Evolutionary conservation across 257 asterid species (phyloP).

Genomic region (Plantago major): DNA sequence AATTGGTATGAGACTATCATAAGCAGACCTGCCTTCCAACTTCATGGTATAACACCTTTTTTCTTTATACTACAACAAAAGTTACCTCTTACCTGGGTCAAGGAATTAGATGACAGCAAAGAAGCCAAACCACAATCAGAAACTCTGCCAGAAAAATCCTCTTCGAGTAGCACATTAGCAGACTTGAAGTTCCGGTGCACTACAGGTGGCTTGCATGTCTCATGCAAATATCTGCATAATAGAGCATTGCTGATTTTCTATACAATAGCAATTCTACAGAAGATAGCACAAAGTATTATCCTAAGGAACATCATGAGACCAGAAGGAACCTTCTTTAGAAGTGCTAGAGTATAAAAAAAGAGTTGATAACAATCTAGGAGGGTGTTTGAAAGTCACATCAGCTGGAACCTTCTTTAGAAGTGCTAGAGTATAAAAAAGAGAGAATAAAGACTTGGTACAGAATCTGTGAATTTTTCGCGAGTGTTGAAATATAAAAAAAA

Average conservation of each 20-base stretch:
- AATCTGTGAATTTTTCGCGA: background rate
- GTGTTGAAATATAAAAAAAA: background rate
- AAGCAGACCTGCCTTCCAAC: too few relatives aligned
- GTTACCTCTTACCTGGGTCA: constrained; percentile 63
- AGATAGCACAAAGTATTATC: background rate
- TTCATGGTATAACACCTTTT: background rate
- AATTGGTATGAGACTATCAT: too few relatives aligned
- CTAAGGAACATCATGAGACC: background rate
- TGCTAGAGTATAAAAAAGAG: background rate
- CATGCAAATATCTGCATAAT: constrained; percentile 78
- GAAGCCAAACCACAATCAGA: constrained; percentile 84
- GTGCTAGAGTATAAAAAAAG: background rate
- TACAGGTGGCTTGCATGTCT: constrained; percentile 60
- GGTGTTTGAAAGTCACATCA: background rate
- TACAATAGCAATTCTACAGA: background rate
- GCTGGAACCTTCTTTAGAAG: background rate
- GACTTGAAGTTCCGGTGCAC: constrained; percentile 80
- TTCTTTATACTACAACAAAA: constrained; percentile 10
- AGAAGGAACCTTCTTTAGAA: too few relatives aligned
- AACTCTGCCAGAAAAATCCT: constrained; percentile 55
- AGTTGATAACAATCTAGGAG: too few relatives aligned
- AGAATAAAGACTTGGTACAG: background rate
- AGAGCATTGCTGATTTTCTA: constrained; percentile 23
- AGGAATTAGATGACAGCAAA: constrained; percentile 50
- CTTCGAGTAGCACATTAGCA: constrained; percentile 64